phyloP scores from a whole-genome alignment of 2,329 filamentous ascomycete species.

The Trichophyton benhamiae region DNA sequence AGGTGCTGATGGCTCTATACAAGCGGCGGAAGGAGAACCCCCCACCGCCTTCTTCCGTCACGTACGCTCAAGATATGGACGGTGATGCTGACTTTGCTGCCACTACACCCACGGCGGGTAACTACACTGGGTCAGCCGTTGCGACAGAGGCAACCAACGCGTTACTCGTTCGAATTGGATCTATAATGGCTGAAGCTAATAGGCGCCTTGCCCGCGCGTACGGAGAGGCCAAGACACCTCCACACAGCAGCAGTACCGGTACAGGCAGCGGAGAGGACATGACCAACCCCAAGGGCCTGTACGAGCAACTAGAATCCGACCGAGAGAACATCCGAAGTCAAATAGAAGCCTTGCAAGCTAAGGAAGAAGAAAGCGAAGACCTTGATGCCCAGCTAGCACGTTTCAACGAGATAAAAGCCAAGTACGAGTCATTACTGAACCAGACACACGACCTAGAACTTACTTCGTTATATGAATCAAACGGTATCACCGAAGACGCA shows the following conservation, averaged over 20 bases:
- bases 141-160: slow-evolving; percentile 54
- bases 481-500: not conserved
- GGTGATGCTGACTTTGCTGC: slow-evolving; percentile 21
- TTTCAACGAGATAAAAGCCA: slow-evolving; percentile 26
- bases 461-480: slow-evolving; percentile 19
- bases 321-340: slow-evolving; percentile 33
- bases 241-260: slow-evolving; percentile 33
- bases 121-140: slow-evolving; percentile 28
- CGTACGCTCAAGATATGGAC: slow-evolving; percentile 28
- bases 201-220: slow-evolving; percentile 49
- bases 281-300: slow-evolving; percentile 31
- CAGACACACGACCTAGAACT: slow-evolving; percentile 31
- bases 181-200: slow-evolving; percentile 59
- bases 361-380: slow-evolving; percentile 26
- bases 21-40: slow-evolving; percentile 51
- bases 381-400: slow-evolving; percentile 28
- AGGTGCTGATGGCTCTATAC: slow-evolving; percentile 65
- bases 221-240: slow-evolving; percentile 46
- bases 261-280: slow-evolving; percentile 22
- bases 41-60: slow-evolving; percentile 58
- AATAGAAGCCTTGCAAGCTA: slow-evolving; percentile 24
- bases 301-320: slow-evolving; percentile 33
- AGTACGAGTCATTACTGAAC: slow-evolving; percentile 34
- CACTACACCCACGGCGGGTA: slow-evolving; percentile 20
- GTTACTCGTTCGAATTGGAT: slow-evolving; percentile 56